phyloP scores from a whole-genome alignment of 208 protist genomes.

The Trypanosoma lewisi region DNA sequence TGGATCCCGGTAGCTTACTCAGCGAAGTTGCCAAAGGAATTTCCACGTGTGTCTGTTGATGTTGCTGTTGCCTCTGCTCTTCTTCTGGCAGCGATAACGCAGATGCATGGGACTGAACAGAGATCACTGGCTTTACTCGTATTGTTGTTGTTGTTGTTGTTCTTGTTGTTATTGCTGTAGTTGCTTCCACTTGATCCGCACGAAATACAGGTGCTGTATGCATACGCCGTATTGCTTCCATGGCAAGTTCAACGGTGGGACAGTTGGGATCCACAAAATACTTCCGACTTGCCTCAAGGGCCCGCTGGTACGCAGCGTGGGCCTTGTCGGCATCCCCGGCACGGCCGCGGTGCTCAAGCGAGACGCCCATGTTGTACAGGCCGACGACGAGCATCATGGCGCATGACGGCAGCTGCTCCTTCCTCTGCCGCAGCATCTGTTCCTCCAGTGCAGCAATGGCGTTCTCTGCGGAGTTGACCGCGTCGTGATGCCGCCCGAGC shows the following conservation, averaged over 20 bases:
- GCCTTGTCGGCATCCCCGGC: constrained; percentile 36
- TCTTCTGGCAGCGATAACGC: not conserved
- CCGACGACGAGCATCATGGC: constrained; percentile 82
- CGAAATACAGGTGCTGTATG: constrained; percentile 18
- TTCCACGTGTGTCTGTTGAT: not conserved
- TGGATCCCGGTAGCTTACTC: too few relatives aligned
- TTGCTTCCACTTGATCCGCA: not conserved
- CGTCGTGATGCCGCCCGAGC: constrained; percentile 64
- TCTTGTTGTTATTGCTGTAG: not conserved
- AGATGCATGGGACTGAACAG: not conserved
- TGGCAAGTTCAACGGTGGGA: constrained; percentile 63
- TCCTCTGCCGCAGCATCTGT: constrained; percentile 37
- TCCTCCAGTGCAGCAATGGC: constrained; percentile 66
- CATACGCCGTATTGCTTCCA: constrained; percentile 56
- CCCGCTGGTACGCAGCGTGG: constrained; percentile 49
- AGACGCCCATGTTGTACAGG: constrained; percentile 85
- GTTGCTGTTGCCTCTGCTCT: not conserved
- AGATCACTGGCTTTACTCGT: not conserved
- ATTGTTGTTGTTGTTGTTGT: not conserved
- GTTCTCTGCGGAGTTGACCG: constrained; percentile 65
- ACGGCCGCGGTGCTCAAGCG: constrained; percentile 57
- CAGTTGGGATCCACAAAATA: constrained; percentile 57
- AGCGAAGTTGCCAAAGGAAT: too few relatives aligned
- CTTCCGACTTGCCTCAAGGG: constrained; percentile 45
- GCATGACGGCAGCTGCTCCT: constrained; percentile 27